A percentile compares a stretch with the other conserved stretches of the same genome.
Evolutionary conservation across 371 early-diverging fungal species (phyloP).

Genomic region (Dentiscutata heterogama): DNA sequence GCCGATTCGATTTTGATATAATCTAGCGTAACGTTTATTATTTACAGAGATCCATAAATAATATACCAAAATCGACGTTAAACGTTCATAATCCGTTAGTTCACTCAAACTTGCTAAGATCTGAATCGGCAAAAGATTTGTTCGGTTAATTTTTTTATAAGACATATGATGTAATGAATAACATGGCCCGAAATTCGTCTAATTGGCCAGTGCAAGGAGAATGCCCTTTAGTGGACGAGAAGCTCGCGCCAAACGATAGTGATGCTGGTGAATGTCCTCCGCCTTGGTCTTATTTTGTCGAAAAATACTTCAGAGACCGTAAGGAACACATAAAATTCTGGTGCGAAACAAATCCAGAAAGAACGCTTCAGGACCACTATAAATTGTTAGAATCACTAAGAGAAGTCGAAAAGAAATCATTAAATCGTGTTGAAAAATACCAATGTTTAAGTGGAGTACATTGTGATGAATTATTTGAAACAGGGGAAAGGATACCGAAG

Average conservation of each 20-base stretch:
- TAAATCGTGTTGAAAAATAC: conserved; percentile 34
- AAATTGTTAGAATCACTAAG: conserved; percentile 32
- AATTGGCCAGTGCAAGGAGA: no score
- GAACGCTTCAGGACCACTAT: conserved; percentile 29
- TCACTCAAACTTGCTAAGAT: no score
- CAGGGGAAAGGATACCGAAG: conserved; percentile 24
- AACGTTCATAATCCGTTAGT: no score
- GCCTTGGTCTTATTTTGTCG: conserved; percentile 44
- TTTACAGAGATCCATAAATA: no score
- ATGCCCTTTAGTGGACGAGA: not conserved
- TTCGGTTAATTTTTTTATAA: no score
- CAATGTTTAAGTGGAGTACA: conserved; percentile 27
- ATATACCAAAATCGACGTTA: no score
- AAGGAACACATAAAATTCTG: conserved; percentile 36
- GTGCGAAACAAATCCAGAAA: conserved; percentile 3
- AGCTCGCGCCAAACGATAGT: not conserved
- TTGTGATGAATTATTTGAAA: not conserved
- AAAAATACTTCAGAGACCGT: conserved; percentile 43
- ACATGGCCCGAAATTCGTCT: no score
- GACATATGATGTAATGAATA: no score
- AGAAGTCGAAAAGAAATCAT: conserved; percentile 37
- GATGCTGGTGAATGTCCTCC: conserved; percentile 31
- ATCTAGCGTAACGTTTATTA: no score
- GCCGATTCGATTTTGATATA: no score
- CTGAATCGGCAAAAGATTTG: no score